Base-by-base conservation (phyloP, 2,329 filamentous ascomycete genomes). In the Decorospora gaudefroyi region DNA sequence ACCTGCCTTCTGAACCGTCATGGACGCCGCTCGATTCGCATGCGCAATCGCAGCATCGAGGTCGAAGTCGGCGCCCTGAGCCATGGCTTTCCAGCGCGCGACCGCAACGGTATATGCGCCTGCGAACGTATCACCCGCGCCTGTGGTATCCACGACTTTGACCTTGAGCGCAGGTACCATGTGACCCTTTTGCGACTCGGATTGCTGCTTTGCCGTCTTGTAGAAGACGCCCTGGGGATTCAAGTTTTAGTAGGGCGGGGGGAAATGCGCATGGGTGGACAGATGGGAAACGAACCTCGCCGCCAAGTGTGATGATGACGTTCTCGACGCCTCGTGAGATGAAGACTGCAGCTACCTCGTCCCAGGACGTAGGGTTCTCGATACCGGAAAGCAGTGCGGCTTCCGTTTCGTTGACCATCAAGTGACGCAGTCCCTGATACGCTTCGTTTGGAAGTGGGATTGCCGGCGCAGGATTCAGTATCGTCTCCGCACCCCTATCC, bases 111-210 rank as follows among this genome's bases (percentile, higher is more conserved):
- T 87, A 68, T 96, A 95, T 15, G 83, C 87, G 2, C 93, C 92
- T 4, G 95, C 88, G 72, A 96, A 96, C 0, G 92, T 96, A 69
- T 97, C 92, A 0, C 92, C 92, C 4, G 93, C 93, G 1, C 87
- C 92, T 6, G 92, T 97, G 1, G 92, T 97, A 69, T 97, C 92
- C 4, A 96, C 83, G 1, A 97, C 92, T 43, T 79, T 73, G 12
- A 89, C 86, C 69, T 87, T 86, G 50, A 81, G 78, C 0, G 88
- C 89, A 4, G 76, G 73, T 1, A 90, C 70, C 17, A 76, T 65
- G 8, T 57, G 57, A 0, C 53, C 83, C 62, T 69, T 60, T 26
- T 67, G 61, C 6, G 67, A 66, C 3, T 68, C 66, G 1, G 74
- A 77, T 38, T 74, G 74, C 18, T 72, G 71, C 11, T 66, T 72